Conservation (phyloP, 129 eudicot species). For the Tagetes erecta region DNA sequence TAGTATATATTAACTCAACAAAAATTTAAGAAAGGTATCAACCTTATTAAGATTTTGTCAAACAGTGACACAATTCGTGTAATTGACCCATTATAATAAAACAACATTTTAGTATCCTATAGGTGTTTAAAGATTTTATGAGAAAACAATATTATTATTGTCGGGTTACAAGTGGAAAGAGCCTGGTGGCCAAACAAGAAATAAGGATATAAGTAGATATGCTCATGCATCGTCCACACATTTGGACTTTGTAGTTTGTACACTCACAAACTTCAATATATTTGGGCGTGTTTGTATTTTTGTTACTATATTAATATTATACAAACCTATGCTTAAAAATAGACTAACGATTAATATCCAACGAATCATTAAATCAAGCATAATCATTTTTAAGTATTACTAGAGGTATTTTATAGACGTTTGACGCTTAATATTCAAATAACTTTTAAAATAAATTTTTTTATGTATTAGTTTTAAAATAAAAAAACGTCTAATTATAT, state of each 20-base stretch:
- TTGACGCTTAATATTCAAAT: too few species aligned
- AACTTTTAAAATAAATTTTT: background rate
- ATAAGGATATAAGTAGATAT: constrained; percentile 4
- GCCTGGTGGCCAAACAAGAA: background rate
- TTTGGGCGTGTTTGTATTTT: background rate
- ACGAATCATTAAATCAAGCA: background rate
- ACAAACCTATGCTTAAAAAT: background rate
- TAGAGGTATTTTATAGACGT: too few species aligned
- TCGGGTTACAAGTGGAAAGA: background rate
- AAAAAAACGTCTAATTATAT: background rate
- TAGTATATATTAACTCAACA: too few species aligned
- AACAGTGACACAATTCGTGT: too few species aligned
- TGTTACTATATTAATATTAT: background rate
- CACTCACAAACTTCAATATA: background rate
- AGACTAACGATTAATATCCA: background rate
- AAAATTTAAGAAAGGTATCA: too few species aligned
- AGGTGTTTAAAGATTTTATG: background rate
- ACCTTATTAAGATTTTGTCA: too few species aligned
- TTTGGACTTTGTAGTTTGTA: constrained; percentile 3
- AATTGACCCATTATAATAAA: too few species aligned
- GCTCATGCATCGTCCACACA: constrained; percentile 1
- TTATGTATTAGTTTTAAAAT: too few species aligned
- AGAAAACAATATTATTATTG: background rate
- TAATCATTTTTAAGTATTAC: too few species aligned
- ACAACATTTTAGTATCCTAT: background rate